Base-by-base conservation (phyloP, 805 yeast genomes). In the Candida silvatica region DNA sequence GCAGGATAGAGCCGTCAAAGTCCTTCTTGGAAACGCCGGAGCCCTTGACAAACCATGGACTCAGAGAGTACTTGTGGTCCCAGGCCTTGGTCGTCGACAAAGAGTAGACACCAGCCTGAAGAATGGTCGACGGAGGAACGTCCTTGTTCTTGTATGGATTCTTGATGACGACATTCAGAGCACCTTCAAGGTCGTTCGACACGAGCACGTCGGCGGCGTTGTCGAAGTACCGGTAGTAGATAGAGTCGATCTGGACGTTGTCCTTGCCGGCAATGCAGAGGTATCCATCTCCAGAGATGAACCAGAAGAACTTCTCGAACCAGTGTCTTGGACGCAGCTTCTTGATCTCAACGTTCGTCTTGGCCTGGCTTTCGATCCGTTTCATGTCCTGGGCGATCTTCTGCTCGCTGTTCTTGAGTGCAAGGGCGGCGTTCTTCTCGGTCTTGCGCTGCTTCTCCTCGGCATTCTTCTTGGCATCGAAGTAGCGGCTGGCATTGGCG, bases 261-360 rank as follows among this genome's bases (percentile, higher is more conserved):
- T 92, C 96, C 43, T 86, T 75, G 2, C 97, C 97, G 31, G 88
- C 86, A 36, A 92, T 57, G 39, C 94, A 82, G 33, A 92, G 60
- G 50, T 82, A 87, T 0, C 92, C 88, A 51, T 90, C 97, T 44
- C 80, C 77, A 0, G 96, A 74, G n/a, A 88, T 65, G 51, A 92
- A 92, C 98, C 98, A 92, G 49, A 69, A 76, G 56, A 80, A 90
- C 56, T 90, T 92, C 53, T 92, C 98, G 61, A 92, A 92, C 84
- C 96, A 88, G 52, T 66, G 79, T 31, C 85, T 86, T 4, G 72
- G 66, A 31, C 97, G 69, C 22, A 82, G 61, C 26, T 71, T 75
- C 41, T 72, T 77, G 37, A 80, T 59, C 19, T 51, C 59, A 17
- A 47, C 43, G 4, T 65, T 66, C 31, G 67, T 67, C 34, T 67